Conservation (phyloP, 2,329 filamentous ascomycete species). For the Lachnellula suecica region DNA sequence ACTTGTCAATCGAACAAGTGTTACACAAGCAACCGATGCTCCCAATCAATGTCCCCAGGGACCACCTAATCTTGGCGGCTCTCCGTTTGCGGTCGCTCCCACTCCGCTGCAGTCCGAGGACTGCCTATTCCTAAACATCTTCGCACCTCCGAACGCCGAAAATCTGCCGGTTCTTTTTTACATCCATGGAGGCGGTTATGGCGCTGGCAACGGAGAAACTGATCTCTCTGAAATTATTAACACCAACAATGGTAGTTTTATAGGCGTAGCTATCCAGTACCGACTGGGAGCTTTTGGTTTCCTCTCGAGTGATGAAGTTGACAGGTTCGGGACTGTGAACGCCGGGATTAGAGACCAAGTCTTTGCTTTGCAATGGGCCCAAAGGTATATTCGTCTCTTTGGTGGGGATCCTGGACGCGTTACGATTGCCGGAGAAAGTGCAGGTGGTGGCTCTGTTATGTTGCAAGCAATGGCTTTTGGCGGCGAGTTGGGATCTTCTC, state of each 20-base stretch:
- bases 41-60: slow-evolving; percentile 12
- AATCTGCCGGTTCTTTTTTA: slow-evolving; percentile 45
- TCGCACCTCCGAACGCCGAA: slow-evolving; percentile 39
- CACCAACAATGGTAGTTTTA: slow-evolving; percentile 45
- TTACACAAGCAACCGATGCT: slow-evolving; percentile 28
- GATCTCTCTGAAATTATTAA: slow-evolving; percentile 41
- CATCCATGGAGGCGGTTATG: slow-evolving; percentile 51
- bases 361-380: slow-evolving; percentile 55
- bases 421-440: slow-evolving; percentile 48
- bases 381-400: slow-evolving; percentile 50
- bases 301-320: slow-evolving; percentile 24
- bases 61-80: not conserved
- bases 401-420: slow-evolving; percentile 49
- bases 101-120: not conserved
- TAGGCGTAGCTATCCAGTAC: slow-evolving; percentile 50
- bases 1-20: slow-evolving; percentile 29
- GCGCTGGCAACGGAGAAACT: slow-evolving; percentile 38
- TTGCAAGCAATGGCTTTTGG: slow-evolving; percentile 52
- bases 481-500: slow-evolving; percentile 27
- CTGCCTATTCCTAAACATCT: slow-evolving; percentile 46
- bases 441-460: slow-evolving; percentile 51
- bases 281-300: slow-evolving; percentile 35
- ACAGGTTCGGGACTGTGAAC: slow-evolving; percentile 44
- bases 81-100: not conserved
- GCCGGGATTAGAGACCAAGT: slow-evolving; percentile 51